phyloP scores from a whole-genome alignment of 1,284 basidiomycete genomes.

The Athelia psychrophila region DNA sequence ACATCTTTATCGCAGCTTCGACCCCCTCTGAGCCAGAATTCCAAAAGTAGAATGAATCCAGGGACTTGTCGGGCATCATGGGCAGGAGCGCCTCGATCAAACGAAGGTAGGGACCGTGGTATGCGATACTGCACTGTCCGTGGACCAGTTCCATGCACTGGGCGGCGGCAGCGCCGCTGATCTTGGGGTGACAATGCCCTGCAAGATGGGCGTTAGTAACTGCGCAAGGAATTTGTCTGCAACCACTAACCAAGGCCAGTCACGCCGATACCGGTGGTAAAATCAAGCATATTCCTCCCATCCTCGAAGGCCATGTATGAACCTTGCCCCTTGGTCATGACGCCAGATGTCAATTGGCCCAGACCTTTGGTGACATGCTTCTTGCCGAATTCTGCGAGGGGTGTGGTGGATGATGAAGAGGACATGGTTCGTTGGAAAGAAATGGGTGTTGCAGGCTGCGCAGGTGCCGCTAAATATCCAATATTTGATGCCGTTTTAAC shows the following conservation, averaged over 20 bases:
- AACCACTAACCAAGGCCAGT: constrained; percentile 64
- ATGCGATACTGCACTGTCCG: constrained; percentile 50
- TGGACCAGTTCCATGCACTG: constrained; percentile 85
- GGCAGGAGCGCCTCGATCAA: constrained; percentile 80
- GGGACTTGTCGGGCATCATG: constrained; percentile 81
- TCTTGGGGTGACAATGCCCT: constrained; percentile 88
- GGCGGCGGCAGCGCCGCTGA: constrained; percentile 83
- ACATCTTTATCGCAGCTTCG: constrained; percentile 82
- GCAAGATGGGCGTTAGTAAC: background rate
- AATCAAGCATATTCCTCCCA: constrained; percentile 75
- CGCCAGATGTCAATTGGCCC: constrained; percentile 62
- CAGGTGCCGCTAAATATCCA: too few species aligned
- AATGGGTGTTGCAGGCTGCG: too few species aligned
- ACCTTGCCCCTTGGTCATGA: constrained; percentile 78
- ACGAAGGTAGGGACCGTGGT: constrained; percentile 72
- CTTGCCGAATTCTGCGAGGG: constrained; percentile 44
- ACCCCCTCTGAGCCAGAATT: constrained; percentile 93
- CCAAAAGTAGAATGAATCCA: constrained; percentile 96
- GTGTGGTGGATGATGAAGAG: constrained; percentile 5
- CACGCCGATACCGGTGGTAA: constrained; percentile 85
- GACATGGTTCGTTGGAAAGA: background rate
- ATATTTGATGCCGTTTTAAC: too few species aligned
- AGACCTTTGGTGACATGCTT: constrained; percentile 73
- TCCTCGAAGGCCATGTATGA: constrained; percentile 73
- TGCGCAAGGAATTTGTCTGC: background rate